A percentile compares a stretch with the other conserved stretches of the same genome.
Evolutionary conservation across 75 land plant species (phyloP).

Genomic region (Pseudotsuga menziesii): DNA sequence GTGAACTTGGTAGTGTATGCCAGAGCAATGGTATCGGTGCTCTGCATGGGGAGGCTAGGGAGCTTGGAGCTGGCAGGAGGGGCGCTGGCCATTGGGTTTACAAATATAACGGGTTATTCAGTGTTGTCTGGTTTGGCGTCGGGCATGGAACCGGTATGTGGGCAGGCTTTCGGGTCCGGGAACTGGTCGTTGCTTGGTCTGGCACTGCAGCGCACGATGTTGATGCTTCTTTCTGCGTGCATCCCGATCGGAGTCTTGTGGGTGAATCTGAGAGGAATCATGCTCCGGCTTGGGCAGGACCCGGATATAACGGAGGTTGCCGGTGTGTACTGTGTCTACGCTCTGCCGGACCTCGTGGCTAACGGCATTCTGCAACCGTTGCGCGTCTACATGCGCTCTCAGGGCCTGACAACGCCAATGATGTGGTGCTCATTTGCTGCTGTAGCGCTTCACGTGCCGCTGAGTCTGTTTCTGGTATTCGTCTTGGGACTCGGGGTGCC

Average conservation of each 20-base stretch:
- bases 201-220: conserved; percentile 51
- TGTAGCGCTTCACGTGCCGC: conserved; percentile 47
- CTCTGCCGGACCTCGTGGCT: conserved; percentile 62
- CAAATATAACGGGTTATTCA: conserved; percentile 90
- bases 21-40: conserved; percentile 55
- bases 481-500: conserved; percentile 37
- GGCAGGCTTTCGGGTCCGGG: conserved; percentile 66
- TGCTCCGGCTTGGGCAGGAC: conserved; percentile 48
- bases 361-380: conserved; percentile 69
- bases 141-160: conserved; percentile 79
- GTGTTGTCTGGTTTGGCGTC: conserved; percentile 66
- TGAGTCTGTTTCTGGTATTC: conserved; percentile 36
- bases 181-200: conserved; percentile 35
- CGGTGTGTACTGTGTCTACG: conserved; percentile 40
- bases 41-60: conserved; percentile 73
- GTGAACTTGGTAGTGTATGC: conserved; percentile 50
- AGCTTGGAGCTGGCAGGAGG: conserved; percentile 84
- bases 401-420: conserved; percentile 46
- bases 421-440: conserved; percentile 65
- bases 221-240: conserved; percentile 52
- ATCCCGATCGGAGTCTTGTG: conserved; percentile 51
- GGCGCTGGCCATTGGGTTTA: conserved; percentile 77
- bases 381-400: conserved; percentile 53
- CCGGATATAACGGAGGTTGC: conserved; percentile 44
- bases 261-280: conserved; percentile 48